phyloP scores from a whole-genome alignment of 2,329 filamentous ascomycete genomes.

The Alternaria arborescens region DNA sequence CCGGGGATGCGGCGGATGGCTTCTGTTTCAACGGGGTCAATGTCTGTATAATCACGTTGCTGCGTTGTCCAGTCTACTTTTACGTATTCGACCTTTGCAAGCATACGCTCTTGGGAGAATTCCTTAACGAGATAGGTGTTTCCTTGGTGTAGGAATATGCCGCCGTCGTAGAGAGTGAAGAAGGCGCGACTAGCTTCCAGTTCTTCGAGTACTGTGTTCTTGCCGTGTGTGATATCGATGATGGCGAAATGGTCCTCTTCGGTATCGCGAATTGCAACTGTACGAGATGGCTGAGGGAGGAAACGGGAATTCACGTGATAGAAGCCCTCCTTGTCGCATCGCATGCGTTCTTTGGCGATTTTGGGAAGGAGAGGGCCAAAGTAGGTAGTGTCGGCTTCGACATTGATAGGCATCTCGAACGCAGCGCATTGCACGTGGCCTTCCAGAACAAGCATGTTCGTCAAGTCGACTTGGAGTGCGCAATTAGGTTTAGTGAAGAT shows the following conservation, averaged over 20 bases:
- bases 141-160: conserved; percentile 97
- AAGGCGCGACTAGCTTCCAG: conserved; percentile 95
- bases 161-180: conserved; percentile 95
- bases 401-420: conserved; percentile 90
- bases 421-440: conserved; percentile 96
- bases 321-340: conserved; percentile 78
- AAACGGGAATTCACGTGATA: conserved; percentile 92
- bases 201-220: conserved; percentile 89
- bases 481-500: conserved; percentile 92
- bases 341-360: conserved; percentile 77
- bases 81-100: conserved; percentile 88
- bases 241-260: conserved; percentile 94
- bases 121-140: conserved; percentile 90
- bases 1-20: conserved; percentile 76
- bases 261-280: conserved; percentile 87
- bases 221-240: conserved; percentile 82
- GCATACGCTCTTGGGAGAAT: conserved; percentile 78
- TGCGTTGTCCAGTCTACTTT: conserved; percentile 95
- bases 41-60: conserved; percentile 91
- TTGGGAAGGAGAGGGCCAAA: conserved; percentile 78
- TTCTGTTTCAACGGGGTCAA: conserved; percentile 92
- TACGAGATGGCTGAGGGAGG: conserved; percentile 81
- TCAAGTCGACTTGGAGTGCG: conserved; percentile 88
- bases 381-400: conserved; percentile 76
- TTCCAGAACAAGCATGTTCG: conserved; percentile 89